Conservation (phyloP, 768 basidiomycete species). For the Lactarius tabidus region DNA sequence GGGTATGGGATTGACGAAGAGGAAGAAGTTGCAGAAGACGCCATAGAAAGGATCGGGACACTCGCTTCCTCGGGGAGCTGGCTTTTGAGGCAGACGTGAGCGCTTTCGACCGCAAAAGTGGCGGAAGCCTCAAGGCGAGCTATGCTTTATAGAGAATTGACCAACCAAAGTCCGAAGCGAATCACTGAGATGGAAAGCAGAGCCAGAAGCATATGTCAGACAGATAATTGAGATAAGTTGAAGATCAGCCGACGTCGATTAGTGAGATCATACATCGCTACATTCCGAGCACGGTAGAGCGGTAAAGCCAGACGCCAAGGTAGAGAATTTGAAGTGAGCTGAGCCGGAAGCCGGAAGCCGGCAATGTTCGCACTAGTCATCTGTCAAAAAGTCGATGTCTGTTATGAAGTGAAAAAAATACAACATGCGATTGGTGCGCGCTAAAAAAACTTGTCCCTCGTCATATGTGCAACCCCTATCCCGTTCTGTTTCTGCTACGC, state of each 20-base stretch:
- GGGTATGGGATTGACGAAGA: constrained; percentile 18
- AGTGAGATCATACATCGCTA: constrained; percentile 22
- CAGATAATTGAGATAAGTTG: constrained; percentile 20
- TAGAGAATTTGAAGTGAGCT: constrained; percentile 17
- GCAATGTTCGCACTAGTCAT: constrained; percentile 9
- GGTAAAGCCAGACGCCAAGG: constrained; percentile 12
- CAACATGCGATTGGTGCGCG: constrained; percentile 24
- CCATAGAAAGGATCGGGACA: constrained; percentile 18
- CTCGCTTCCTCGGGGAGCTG: constrained; percentile 8
- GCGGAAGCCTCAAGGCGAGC: constrained; percentile 22
- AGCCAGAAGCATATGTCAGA: constrained; percentile 20
- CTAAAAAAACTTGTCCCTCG: constrained; percentile 15
- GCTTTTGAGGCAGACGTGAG: constrained; percentile 22
- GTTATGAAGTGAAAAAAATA: constrained; percentile 22
- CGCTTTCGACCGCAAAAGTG: constrained; percentile 13
- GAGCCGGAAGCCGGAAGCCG: constrained; percentile 9
- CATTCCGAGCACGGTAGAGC: constrained; percentile 14
- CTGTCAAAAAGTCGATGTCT: constrained; percentile 22
- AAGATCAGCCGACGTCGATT: constrained; percentile 24
- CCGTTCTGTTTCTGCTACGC: constrained; percentile 78
- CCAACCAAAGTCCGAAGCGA: constrained; percentile 21
- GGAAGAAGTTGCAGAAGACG: constrained; percentile 18
- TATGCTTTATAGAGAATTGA: constrained; percentile 24
- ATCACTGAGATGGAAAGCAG: constrained; percentile 22
- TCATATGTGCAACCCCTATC: constrained; percentile 34